Base-by-base conservation (phyloP, 2,329 filamentous ascomycete genomes). In the Claviceps sp. region DNA sequence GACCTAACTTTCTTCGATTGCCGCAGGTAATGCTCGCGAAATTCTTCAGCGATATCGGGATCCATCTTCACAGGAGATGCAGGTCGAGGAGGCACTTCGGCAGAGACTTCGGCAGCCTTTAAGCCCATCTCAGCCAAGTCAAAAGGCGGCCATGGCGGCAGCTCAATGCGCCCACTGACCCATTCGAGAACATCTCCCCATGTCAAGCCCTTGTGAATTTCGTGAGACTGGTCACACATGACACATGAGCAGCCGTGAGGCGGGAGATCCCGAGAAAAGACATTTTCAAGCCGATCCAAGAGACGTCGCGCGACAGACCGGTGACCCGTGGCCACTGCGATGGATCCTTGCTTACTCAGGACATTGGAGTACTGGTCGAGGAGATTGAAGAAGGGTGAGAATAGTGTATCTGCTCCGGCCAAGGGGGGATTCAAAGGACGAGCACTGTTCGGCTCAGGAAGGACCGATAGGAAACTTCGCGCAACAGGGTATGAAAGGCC, bases 111-210 rank as follows among this genome's bases (percentile, higher is more conserved):
- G 42, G 77, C 75, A 4, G 82, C 79, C 58, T 80, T 83, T 49
- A 70, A 70, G 45, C 79, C 74, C 43, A 86, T 71, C 47, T 78
- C 73, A 3, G 78, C 78, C 58, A 90, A 77, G 57, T 86, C 81
- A 61, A 96, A 93, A 0, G 91, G 88, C 22, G 91, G 91, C 91
- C 91, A 96, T 16, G 76, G 70, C 0, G 91, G 90, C 49, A 96
- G 75, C 59, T 95, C 88, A 53, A 88, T 80, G 51, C 91, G 82
- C 17, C 91, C 91, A 56, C 88, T 93, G 13, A 95, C 89, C 63
- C 90, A 83, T 67, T 98, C 93, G 23, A 98, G 70, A 13, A 97
- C 89, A 64, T 97, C 91, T 9, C 93, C 91, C 91, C 91, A 98
- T 55, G 88, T 93, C 34, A 96, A 75, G 2, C 89, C 90, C 51